A percentile compares a stretch with the other conserved stretches of the same genome.
These are phyloP conservation scores for Linderniella brevidens DNA, from an alignment of 257 asterid species.

Conservation along the genomic window DNA sequence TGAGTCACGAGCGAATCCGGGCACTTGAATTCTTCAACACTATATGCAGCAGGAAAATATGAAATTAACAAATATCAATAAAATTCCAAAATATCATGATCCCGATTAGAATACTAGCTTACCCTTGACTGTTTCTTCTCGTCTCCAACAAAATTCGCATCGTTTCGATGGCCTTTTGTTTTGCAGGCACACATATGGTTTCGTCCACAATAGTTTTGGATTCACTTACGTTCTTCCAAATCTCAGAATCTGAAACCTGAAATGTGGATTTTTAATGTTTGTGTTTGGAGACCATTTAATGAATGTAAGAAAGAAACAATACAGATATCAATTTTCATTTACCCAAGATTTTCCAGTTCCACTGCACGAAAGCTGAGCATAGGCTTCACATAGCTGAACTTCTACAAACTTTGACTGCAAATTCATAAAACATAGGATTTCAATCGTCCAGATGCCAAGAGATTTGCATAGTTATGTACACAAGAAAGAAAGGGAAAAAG, in stretches of 20 bases:
- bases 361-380: constrained; percentile 49
- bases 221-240: constrained; percentile 28
- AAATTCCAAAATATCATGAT: constrained; percentile 2
- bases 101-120: constrained; percentile 11
- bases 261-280: constrained; percentile 2
- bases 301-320: constrained; percentile 4
- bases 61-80: constrained; percentile 7
- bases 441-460: constrained; percentile 10
- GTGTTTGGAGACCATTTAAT: constrained; percentile 2
- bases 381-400: constrained; percentile 42
- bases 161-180: constrained; percentile 39
- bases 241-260: constrained; percentile 48
- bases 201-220: constrained; percentile 26
- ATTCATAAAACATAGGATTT: constrained; percentile 2
- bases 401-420: constrained; percentile 67
- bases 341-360: constrained; percentile 74
- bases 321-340: constrained; percentile 15
- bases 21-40: constrained; percentile 73
- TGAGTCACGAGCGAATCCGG: constrained; percentile 46
- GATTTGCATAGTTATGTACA: neutral
- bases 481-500: constrained; percentile 8
- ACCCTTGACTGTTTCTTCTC: constrained; percentile 39
- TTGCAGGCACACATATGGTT: constrained; percentile 32
- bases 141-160: constrained; percentile 38
- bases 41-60: constrained; percentile 17